A percentile compares a stretch with the other conserved stretches of the same genome.
phyloP scores from a whole-genome alignment of 352 stramenopile species.

The Globisporangium middletonii region DNA sequence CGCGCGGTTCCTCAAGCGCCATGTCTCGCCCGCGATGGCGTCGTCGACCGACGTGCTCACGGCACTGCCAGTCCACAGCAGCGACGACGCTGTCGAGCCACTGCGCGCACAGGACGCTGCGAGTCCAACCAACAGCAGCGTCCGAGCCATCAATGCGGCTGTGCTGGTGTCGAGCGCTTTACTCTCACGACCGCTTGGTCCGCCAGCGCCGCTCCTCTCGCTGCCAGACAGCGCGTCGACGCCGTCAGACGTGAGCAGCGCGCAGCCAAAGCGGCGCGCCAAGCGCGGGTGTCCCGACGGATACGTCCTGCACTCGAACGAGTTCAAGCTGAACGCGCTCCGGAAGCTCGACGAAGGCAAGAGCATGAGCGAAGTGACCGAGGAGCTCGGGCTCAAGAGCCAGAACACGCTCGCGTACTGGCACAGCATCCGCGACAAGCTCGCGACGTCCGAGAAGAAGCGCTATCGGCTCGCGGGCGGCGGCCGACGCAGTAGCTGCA shows the following conservation, averaged over 20 bases:
- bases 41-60: slow-evolving; percentile 3
- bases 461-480: slow-evolving; percentile 62
- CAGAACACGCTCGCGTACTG: slow-evolving; percentile 70
- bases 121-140: not conserved
- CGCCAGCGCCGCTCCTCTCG: not conserved
- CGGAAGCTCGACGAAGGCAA: slow-evolving; percentile 65
- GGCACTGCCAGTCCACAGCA: not conserved
- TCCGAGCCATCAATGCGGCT: not conserved
- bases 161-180: not conserved
- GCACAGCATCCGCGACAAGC: slow-evolving; percentile 73
- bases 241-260: not conserved
- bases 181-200: not conserved
- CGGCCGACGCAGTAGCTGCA: slow-evolving; percentile 57
- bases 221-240: too few species aligned
- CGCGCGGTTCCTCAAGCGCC: slow-evolving; percentile 56
- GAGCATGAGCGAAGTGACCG: slow-evolving; percentile 45
- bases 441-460: slow-evolving; percentile 65
- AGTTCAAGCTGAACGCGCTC: slow-evolving; percentile 74
- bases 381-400: slow-evolving; percentile 64
- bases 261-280: slow-evolving; percentile 20
- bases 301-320: slow-evolving; percentile 71
- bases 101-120: not conserved
- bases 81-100: slow-evolving; percentile 13
- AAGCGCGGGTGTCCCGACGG: slow-evolving; percentile 49
- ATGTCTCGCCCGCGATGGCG: slow-evolving; percentile 20